These are phyloP conservation scores for Naematelia aurantialba DNA, from an alignment of 768 basidiomycete genomes.

Conservation along the genomic window DNA sequence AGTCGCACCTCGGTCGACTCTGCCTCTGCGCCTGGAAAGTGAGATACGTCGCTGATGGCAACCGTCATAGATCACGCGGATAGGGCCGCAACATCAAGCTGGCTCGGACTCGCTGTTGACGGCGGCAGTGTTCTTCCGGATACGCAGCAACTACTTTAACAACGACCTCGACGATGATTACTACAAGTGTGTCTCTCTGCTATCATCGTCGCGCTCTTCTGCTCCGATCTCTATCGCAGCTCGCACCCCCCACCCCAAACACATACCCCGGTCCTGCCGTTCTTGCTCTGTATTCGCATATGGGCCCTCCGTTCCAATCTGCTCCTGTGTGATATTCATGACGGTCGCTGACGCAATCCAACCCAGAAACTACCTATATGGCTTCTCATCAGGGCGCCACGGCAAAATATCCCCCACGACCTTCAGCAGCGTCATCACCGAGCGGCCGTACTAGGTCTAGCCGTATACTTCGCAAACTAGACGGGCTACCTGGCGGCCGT, in stretches of 20 bases:
- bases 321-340: no score
- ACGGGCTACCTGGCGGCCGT: no score
- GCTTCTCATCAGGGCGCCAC: conserved; percentile 40
- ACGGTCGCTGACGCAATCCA: no score
- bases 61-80: conserved; percentile 67
- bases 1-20: conserved; percentile 40
- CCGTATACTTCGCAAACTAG: background rate
- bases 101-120: conserved; percentile 96
- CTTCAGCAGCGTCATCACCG: conserved; percentile 6
- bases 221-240: background rate
- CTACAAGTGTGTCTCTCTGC: conserved; percentile 41
- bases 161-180: conserved; percentile 73
- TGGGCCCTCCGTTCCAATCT: background rate
- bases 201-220: background rate
- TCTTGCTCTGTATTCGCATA: background rate
- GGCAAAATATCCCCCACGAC: conserved; percentile 21
- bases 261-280: background rate
- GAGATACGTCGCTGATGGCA: background rate
- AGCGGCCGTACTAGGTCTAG: conserved; percentile 32
- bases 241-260: background rate
- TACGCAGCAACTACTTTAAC: conserved; percentile 86
- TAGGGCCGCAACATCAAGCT: conserved; percentile 89
- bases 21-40: background rate
- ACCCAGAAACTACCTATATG: conserved; percentile 41
- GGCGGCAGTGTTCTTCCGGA: conserved; percentile 90